phyloP scores from a whole-genome alignment of 805 yeast genomes.

The Yarrowia osloensis region DNA sequence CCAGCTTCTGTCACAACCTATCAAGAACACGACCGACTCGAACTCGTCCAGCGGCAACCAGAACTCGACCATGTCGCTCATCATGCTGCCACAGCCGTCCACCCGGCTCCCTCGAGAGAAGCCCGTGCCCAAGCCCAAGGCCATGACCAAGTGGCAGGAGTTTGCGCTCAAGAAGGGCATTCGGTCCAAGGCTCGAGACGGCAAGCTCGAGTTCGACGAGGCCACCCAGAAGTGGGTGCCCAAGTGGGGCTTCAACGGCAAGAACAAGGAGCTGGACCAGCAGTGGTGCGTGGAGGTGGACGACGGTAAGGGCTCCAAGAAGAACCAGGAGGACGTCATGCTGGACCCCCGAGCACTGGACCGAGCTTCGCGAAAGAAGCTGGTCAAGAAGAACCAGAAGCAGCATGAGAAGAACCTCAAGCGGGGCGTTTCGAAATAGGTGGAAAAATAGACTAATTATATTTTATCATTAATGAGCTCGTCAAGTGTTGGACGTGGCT shows the following conservation, averaged over 20 bases:
- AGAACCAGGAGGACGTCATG: constrained; percentile 50
- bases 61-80: constrained; percentile 74
- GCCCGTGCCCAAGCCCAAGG: constrained; percentile 88
- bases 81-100: constrained; percentile 80
- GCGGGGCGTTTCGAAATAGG: constrained; percentile 33
- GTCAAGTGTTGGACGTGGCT: too few relatives aligned
- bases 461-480: not conserved
- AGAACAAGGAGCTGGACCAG: constrained; percentile 78
- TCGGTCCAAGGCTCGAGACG: constrained; percentile 82
- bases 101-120: constrained; percentile 91
- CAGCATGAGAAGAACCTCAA: constrained; percentile 78
- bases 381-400: constrained; percentile 78
- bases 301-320: constrained; percentile 56
- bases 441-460: not conserved
- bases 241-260: constrained; percentile 97
- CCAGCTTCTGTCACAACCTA: constrained; percentile 87
- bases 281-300: constrained; percentile 98
- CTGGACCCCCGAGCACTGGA: constrained; percentile 83
- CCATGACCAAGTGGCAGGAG: constrained; percentile 93
- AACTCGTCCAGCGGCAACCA: constrained; percentile 54
- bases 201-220: constrained; percentile 88
- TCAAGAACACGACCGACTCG: constrained; percentile 80
- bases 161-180: constrained; percentile 97
- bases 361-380: constrained; percentile 80
- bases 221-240: constrained; percentile 93